Base-by-base conservation (phyloP, 2,329 filamentous ascomycete genomes). In the Colletotrichum sp. region DNA sequence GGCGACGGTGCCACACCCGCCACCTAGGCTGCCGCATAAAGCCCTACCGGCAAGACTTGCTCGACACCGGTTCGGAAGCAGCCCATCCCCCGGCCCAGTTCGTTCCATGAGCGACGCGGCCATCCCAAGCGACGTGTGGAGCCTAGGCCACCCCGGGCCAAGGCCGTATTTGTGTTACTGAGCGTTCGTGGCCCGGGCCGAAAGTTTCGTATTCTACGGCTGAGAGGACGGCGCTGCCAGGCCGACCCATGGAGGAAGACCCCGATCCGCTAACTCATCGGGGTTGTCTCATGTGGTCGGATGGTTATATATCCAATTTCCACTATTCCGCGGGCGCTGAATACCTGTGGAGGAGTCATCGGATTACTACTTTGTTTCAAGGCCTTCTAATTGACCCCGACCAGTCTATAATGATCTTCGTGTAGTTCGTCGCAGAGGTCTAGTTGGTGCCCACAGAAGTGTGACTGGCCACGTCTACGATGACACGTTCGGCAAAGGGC, bases 131-230 rank as follows among this genome's bases (percentile, higher is more conserved):
- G 8, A 12, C 26, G 28, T 55, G 55, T 55, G 10, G n/a, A 59
- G 24, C 21, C 39, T 21, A 34, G 64, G 63, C 70, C 69, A 73
- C 10, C 32, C 70, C 70, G 73, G 63, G 8, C 32, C 28, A 28
- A 12, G 9, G 34, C 36, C 59, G 30, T 44, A 26, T 12, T 63
- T n/a, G 32, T 21, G 39, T 57, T 15, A 21, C 15, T 28, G 21
- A 28, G 34, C 26, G 62, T 63, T 55, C 69, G 24, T 75, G 69
- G 64, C 59, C 49, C 73, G 73, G 63, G 39, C 73, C 73, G 69
- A 60, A 57, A 62, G 36, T 72, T 66, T 71, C 44, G 59, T 32
- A 8, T 7, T n/a, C 21, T 28, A 18, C 49, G 26, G 73, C 26
- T 57, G 28, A 24, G 28, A 15, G 12, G 52, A 15, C 28, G 13